A percentile compares a stretch with the other conserved stretches of the same genome.
phyloP scores from a whole-genome alignment of 176 grass and related monocot species.

The Pontederia paniculata region DNA sequence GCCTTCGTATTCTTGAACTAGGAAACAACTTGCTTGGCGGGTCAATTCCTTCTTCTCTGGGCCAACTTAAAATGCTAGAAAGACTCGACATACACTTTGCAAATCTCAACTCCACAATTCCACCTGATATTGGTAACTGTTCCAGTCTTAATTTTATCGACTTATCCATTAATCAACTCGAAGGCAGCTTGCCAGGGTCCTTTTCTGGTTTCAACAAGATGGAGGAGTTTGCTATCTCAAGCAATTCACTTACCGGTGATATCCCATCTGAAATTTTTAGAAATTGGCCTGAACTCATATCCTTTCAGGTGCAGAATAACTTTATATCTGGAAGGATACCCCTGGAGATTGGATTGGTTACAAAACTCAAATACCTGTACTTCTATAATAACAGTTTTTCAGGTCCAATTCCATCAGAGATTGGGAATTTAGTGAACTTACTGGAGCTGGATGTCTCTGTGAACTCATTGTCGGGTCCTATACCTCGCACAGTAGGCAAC shows the following conservation, averaged over 20 bases:
- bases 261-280: constrained; percentile 38
- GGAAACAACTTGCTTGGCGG: constrained; percentile 39
- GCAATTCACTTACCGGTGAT: constrained; percentile 49
- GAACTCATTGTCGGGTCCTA: constrained; percentile 7
- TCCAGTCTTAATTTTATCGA: constrained; percentile 26
- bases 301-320: constrained; percentile 54
- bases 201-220: not conserved
- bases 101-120: constrained; percentile 38
- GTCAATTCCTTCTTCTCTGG: constrained; percentile 37
- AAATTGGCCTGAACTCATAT: constrained; percentile 45
- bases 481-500: constrained; percentile 11
- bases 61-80: constrained; percentile 38
- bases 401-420: constrained; percentile 39
- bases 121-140: constrained; percentile 41
- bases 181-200: not conserved
- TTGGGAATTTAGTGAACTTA: constrained; percentile 38
- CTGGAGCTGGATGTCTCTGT: constrained; percentile 11
- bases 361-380: not conserved
- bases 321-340: constrained; percentile 39
- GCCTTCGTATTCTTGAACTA: constrained; percentile 38
- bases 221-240: constrained; percentile 37
- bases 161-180: not conserved
- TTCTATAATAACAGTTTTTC: constrained; percentile 38
- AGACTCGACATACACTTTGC: constrained; percentile 33
- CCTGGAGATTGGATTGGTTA: constrained; percentile 21